Conservation (phyloP, 441 rosid genomes). For the Flueggea neowawraea region DNA sequence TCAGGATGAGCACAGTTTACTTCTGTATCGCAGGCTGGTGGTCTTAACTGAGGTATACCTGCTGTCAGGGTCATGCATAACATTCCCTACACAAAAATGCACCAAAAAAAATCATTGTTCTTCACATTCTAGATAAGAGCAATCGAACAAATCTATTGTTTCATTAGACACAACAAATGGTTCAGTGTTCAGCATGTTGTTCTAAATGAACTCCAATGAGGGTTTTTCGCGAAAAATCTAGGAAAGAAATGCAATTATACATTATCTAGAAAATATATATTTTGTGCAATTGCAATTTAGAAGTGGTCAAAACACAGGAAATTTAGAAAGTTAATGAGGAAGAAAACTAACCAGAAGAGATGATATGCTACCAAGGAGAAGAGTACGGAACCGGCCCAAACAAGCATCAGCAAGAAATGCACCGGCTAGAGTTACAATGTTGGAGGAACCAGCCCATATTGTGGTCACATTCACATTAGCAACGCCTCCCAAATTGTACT, state of each 20-base stretch:
- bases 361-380: slow-evolving; percentile 36
- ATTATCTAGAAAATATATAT: too few relatives aligned
- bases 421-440: slow-evolving; percentile 41
- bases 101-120: too few relatives aligned
- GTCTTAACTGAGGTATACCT: slow-evolving; percentile 26
- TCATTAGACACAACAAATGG: too few relatives aligned
- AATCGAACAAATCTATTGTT: too few relatives aligned
- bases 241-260: too few relatives aligned
- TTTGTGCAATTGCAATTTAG: too few relatives aligned
- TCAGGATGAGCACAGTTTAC: slow-evolving; percentile 23
- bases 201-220: too few relatives aligned
- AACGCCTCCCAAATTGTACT: slow-evolving; percentile 49
- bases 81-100: slow-evolving; percentile 44
- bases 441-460: slow-evolving; percentile 48
- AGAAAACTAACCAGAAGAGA: slow-evolving; percentile 38
- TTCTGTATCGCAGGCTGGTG: slow-evolving; percentile 22
- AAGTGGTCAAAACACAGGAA: too few relatives aligned
- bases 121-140: too few relatives aligned
- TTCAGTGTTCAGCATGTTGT: too few relatives aligned
- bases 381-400: slow-evolving; percentile 47
- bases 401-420: slow-evolving; percentile 58
- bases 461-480: slow-evolving; percentile 40
- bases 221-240: too few relatives aligned
- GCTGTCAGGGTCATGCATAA: slow-evolving; percentile 43
- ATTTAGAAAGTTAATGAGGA: too few relatives aligned